A percentile compares a stretch with the other conserved stretches of the same genome.
Evolutionary conservation across 768 basidiomycete genomes (phyloP).

Genomic region (Auriscalpium orientale): DNA sequence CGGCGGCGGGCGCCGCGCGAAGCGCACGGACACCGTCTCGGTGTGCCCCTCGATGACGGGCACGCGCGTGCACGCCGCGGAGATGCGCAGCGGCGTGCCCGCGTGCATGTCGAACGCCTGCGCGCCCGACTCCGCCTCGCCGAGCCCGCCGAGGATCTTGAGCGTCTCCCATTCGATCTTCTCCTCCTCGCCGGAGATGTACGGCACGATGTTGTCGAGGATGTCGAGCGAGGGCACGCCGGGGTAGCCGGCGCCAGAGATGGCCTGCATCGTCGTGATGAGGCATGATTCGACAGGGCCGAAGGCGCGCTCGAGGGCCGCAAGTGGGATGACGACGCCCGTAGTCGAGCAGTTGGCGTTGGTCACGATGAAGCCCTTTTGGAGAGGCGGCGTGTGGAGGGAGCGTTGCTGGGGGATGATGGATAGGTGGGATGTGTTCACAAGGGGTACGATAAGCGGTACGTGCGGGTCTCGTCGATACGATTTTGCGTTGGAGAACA

Average conservation of each 20-base stretch:
- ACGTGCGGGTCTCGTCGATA: constrained; percentile 87
- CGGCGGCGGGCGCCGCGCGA: constrained; percentile 72
- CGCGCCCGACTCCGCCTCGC: constrained; percentile 43
- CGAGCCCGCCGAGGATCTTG: constrained; percentile 89
- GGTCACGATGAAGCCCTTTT: constrained; percentile 90
- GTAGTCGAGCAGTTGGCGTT: constrained; percentile 99
- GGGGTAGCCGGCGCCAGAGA: constrained; percentile 97
- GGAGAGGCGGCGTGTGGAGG: constrained; percentile 56
- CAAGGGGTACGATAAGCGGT: constrained; percentile 93
- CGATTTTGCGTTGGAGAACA: constrained; percentile 98
- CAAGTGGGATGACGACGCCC: constrained; percentile 84
- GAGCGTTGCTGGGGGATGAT: constrained; percentile 80
- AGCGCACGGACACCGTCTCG: constrained; percentile 83
- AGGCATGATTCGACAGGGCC: constrained; percentile 90
- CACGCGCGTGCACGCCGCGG: constrained; percentile 91
- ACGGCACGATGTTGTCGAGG: constrained; percentile 92
- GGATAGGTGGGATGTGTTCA: constrained; percentile 79
- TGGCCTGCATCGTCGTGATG: constrained; percentile 96
- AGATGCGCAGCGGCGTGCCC: constrained; percentile 74
- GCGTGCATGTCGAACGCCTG: constrained; percentile 82
- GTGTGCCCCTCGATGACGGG: constrained; percentile 95
- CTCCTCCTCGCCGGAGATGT: constrained; percentile 91
- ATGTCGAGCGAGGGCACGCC: constrained; percentile 87
- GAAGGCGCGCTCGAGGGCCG: constrained; percentile 82
- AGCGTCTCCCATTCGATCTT: constrained; percentile 99